phyloP scores from a whole-genome alignment of 805 yeast genomes.

The Zygotorulaspora sp. region DNA sequence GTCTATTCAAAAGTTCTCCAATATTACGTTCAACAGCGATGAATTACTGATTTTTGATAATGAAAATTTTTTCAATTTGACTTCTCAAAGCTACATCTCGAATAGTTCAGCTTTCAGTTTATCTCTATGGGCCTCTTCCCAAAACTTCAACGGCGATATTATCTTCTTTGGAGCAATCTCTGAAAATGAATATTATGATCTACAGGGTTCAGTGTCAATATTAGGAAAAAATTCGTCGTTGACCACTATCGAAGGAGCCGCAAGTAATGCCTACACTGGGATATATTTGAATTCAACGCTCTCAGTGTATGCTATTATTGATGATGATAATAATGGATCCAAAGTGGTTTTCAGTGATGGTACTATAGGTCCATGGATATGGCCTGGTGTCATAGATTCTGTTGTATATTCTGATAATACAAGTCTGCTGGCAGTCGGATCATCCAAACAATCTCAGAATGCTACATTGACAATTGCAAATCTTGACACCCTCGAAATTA shows the following conservation, averaged over 20 bases:
- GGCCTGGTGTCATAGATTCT: slow-evolving; percentile 21
- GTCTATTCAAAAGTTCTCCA: slow-evolving; percentile 12
- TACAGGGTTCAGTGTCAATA: slow-evolving; percentile 21
- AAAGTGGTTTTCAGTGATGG: slow-evolving; percentile 10
- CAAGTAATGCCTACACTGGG: slow-evolving; percentile 33
- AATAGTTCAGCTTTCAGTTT: slow-evolving; percentile 27
- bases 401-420: slow-evolving; percentile 27
- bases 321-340: slow-evolving; percentile 32
- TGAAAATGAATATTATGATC: slow-evolving; percentile 14
- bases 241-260: neutral
- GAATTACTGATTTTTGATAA: slow-evolving; percentile 28
- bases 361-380: slow-evolving; percentile 13
- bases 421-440: slow-evolving; percentile 23
- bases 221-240: slow-evolving; percentile 16
- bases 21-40: slow-evolving; percentile 19
- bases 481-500: slow-evolving; percentile 44
- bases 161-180: slow-evolving; percentile 34
- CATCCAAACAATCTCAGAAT: slow-evolving; percentile 9
- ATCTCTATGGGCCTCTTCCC: slow-evolving; percentile 27
- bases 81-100: slow-evolving; percentile 15
- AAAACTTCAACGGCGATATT: slow-evolving; percentile 32
- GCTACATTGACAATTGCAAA: slow-evolving; percentile 27
- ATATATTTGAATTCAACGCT: slow-evolving; percentile 44
- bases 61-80: slow-evolving; percentile 30
- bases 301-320: slow-evolving; percentile 58